phyloP scores from a whole-genome alignment of 352 stramenopile genomes.

The Globisporangium alternatum region DNA sequence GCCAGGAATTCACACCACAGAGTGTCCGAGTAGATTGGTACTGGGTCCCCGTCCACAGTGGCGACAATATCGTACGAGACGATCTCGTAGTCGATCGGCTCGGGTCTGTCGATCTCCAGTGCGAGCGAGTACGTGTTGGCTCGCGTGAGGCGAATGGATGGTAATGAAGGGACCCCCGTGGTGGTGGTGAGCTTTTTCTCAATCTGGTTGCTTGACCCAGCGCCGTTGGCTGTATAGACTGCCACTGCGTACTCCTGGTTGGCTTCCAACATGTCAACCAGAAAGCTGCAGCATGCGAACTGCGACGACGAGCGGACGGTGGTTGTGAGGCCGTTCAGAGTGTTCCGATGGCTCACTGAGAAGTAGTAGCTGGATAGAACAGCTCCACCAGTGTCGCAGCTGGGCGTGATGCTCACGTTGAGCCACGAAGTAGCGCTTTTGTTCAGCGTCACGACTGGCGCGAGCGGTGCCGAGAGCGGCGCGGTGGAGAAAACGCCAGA shows the following conservation, averaged over 20 bases:
- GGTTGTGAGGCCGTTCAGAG: not conserved
- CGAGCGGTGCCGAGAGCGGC: slow-evolving; percentile 25
- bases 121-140: slow-evolving; percentile 43
- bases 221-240: slow-evolving; percentile 31
- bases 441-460: slow-evolving; percentile 23
- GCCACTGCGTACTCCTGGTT: slow-evolving; percentile 29
- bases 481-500: slow-evolving; percentile 27
- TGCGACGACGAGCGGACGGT: slow-evolving; percentile 18
- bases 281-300: slow-evolving; percentile 46
- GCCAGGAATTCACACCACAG: not conserved
- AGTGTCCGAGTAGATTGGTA: slow-evolving; percentile 9
- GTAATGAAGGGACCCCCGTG: slow-evolving; percentile 26
- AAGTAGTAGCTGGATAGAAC: slow-evolving; percentile 36
- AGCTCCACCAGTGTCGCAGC: slow-evolving; percentile 42
- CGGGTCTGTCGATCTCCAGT: slow-evolving; percentile 16
- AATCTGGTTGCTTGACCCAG: slow-evolving; percentile 14
- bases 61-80: slow-evolving; percentile 27
- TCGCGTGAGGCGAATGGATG: slow-evolving; percentile 20
- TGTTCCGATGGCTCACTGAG: slow-evolving; percentile 12
- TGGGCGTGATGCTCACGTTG: slow-evolving; percentile 29
- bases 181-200: slow-evolving; percentile 28
- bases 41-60: not conserved
- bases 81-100: slow-evolving; percentile 35
- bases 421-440: slow-evolving; percentile 26
- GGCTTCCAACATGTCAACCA: slow-evolving; percentile 24